phyloP scores from a whole-genome alignment of 1,284 basidiomycete genomes.

The Leccinum pachyderme region DNA sequence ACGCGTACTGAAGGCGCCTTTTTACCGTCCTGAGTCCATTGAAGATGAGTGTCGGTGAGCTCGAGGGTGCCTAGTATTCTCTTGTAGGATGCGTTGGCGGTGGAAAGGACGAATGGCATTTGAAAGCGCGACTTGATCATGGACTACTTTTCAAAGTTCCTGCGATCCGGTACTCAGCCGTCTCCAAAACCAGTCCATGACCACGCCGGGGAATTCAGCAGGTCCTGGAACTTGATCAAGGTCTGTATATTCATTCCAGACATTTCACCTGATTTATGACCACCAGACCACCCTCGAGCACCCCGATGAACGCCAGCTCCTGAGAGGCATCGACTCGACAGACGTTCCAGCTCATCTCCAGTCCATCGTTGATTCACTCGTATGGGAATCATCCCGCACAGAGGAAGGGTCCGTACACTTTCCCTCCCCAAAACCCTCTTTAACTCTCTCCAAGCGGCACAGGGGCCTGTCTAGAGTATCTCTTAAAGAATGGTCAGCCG shows the following conservation, averaged over 20 bases:
- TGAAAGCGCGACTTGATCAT: not conserved
- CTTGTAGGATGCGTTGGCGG: constrained; percentile 78
- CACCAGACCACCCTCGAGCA: constrained; percentile 69
- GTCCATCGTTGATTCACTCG: constrained; percentile 85
- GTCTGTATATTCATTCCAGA: constrained; percentile 36
- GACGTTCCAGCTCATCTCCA: constrained; percentile 76
- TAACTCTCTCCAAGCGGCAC: constrained; percentile 55
- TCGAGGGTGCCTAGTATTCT: constrained; percentile 70
- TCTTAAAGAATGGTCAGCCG: constrained; percentile 78
- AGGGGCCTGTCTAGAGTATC: constrained; percentile 86
- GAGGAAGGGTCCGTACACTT: constrained; percentile 74
- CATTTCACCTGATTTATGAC: constrained; percentile 4
- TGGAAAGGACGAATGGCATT: constrained; percentile 55
- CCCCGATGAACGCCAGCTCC: constrained; percentile 81
- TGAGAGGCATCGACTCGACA: constrained; percentile 79
- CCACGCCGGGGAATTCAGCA: constrained; percentile 67
- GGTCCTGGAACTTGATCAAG: constrained; percentile 71
- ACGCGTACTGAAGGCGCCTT: constrained; percentile 60
- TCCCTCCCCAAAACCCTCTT: constrained; percentile 3
- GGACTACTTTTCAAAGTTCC: constrained; percentile 82
- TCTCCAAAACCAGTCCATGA: constrained; percentile 56
- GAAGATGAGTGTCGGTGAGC: constrained; percentile 62
- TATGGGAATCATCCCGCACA: constrained; percentile 79
- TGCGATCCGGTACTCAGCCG: constrained; percentile 52
- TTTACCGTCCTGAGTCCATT: constrained; percentile 73